Base-by-base conservation (phyloP, 2,329 filamentous ascomycete genomes). In the Diaporthe vaccinii region DNA sequence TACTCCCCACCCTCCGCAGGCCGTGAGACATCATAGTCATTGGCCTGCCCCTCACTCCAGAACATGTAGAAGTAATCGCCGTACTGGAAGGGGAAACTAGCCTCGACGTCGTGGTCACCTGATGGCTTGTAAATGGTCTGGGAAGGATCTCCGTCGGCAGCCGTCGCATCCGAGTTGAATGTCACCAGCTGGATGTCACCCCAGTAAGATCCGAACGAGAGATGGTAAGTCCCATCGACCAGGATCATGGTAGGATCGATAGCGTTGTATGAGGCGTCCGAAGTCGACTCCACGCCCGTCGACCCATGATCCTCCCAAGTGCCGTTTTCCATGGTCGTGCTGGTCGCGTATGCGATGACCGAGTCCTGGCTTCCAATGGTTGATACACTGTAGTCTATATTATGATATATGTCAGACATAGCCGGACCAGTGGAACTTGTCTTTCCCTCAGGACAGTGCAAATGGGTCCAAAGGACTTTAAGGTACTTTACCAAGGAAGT, bases 121-220 rank as follows among this genome's bases (percentile, higher is more conserved):
- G 82, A 83, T 0, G 87, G 82, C 58, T 91, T 85, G 81, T 88
- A 92, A 2, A 88, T 87, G 70, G 93, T 82, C 68, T 91, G 87
- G 74, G 85, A 75, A 4, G 72, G 73, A 15, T 51, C 49, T 12
- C 73, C 65, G 6, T 79, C 78, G 2, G 79, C 79, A 39, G 80
- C 82, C 17, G 81, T 83, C 10, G 82, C 81, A 6, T 82, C 78
- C 36, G 81, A 80, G 58, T 79, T 80, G 80, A 93, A 87, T 49
- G 85, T 80, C 1, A 90, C 90, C 79, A 91, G 89, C 83, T 90
- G 93, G 75, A 94, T 86, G 79, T 91, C 89, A 5, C 84, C 82
- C 92, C 92, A 95, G 86, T 93, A 94, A 9, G 90, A 93, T 28
- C 92, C 93, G 77, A 93, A 94, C 73, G 86, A 90, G 80, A 92